Conservation (phyloP, 371 early-diverging fungal genomes). For the Blakeslea trispora region DNA sequence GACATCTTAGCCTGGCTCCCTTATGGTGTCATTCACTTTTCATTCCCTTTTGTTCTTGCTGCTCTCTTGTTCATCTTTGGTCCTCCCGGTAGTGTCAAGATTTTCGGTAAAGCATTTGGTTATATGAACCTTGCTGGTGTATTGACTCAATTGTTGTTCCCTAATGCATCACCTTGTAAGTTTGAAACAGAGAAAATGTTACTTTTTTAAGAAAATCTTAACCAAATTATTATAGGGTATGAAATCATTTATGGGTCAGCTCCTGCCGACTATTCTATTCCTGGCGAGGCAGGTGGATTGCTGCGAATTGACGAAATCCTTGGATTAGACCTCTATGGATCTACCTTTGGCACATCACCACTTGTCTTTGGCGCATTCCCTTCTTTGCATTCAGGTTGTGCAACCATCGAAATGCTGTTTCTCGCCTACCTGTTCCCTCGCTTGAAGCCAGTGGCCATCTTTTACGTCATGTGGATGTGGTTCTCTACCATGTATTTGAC, state of each 20-base stretch:
- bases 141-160: constrained; percentile 67
- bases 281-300: constrained; percentile 73
- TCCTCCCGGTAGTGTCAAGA: constrained; percentile 53
- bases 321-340: constrained; percentile 63
- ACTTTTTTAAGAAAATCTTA: background rate
- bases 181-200: constrained; percentile 17
- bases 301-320: constrained; percentile 71
- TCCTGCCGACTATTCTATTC: constrained; percentile 70
- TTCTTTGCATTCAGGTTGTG: constrained; percentile 74
- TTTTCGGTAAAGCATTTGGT: constrained; percentile 67
- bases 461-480: constrained; percentile 74
- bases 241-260: constrained; percentile 58
- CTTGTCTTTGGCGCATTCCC: constrained; percentile 80
- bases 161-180: constrained; percentile 80
- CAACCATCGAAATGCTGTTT: constrained; percentile 68
- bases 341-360: constrained; percentile 72
- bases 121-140: constrained; percentile 73
- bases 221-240: constrained; percentile 58
- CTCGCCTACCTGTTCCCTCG: constrained; percentile 52
- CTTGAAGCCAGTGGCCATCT: constrained; percentile 46
- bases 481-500: constrained; percentile 77
- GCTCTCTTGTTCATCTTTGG: constrained; percentile 51
- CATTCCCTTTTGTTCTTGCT: constrained; percentile 61
- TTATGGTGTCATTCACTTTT: constrained; percentile 74
- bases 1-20: constrained; percentile 74